These are phyloP conservation scores for Verticillium nonalfalfae DNA, from an alignment of 2,329 filamentous ascomycete species.

Conservation along the genomic window DNA sequence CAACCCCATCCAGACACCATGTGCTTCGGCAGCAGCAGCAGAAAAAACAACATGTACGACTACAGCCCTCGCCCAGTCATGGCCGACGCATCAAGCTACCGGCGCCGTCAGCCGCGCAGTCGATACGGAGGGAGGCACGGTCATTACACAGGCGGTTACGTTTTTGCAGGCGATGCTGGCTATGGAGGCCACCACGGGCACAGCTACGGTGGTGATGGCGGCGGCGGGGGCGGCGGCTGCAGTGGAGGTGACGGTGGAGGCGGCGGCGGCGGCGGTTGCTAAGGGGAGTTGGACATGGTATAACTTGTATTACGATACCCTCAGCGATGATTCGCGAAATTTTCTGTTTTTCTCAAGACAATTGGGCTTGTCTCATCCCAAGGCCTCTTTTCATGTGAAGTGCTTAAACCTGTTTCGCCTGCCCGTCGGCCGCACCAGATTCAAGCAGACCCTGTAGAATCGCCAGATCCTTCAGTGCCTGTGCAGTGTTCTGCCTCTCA, in stretches of 20 bases:
- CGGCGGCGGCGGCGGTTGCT: neutral
- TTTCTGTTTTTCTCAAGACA: neutral
- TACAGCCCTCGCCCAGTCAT: neutral
- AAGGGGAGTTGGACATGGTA: neutral
- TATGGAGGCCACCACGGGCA: neutral
- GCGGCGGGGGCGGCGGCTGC: neutral
- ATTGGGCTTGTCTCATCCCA: neutral
- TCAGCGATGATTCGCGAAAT: neutral
- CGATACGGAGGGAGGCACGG: neutral
- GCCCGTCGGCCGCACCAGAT: constrained; percentile 37
- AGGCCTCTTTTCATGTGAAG: neutral
- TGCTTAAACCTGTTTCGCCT: neutral
- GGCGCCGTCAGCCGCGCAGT: neutral
- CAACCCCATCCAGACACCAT: neutral
- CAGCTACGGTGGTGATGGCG: neutral
- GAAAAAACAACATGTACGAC: neutral
- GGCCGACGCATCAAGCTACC: neutral
- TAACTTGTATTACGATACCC: neutral
- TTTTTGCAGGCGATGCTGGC: neutral
- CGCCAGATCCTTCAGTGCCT: constrained; percentile 56
- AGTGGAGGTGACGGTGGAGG: neutral
- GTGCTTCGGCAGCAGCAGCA: neutral
- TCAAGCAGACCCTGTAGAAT: constrained; percentile 46
- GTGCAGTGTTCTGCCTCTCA: constrained; percentile 45
- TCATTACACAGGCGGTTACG: neutral